Conservation (phyloP, 495 filamentous ascomycete species). For the Mytilinidion resinicola region DNA sequence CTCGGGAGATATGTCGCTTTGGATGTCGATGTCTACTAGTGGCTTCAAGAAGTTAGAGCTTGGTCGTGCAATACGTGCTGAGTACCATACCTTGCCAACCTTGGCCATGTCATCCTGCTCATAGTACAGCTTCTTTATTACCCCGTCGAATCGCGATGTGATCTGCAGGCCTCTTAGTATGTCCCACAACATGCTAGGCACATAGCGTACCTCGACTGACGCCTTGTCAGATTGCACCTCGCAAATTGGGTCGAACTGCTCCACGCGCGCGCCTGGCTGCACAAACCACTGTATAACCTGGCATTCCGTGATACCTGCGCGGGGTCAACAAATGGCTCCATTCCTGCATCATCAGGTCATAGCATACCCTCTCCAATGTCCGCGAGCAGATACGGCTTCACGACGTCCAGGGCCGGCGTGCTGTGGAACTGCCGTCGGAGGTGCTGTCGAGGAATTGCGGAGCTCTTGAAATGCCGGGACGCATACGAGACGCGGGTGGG, state of each 20-base stretch:
- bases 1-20: conserved; percentile 52
- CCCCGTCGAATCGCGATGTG: conserved; percentile 86
- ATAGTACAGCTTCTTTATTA: conserved; percentile 94
- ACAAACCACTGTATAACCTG: conserved; percentile 99
- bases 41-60: conserved; percentile 41
- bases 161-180: conserved; percentile 48
- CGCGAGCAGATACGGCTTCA: conserved; percentile 85
- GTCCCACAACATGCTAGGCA: not conserved
- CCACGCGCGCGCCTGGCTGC: conserved; percentile 87
- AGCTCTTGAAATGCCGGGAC: conserved; percentile 8
- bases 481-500: conserved; percentile 8
- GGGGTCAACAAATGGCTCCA: not conserved
- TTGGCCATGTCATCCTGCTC: conserved; percentile 93
- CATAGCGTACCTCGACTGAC: conserved; percentile 65
- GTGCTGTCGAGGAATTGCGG: conserved; percentile 7
- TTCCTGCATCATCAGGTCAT: not conserved
- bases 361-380: conserved; percentile 90
- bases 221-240: conserved; percentile 99
- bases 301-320: conserved; percentile 86
- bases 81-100: conserved; percentile 56
- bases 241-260: conserved; percentile 96
- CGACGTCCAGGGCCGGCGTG: conserved; percentile 48
- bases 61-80: not conserved
- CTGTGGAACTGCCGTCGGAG: conserved; percentile 51
- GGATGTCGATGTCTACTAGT: conserved; percentile 71